Conservation (phyloP, 805 yeast genomes). For the Starmerella apis region DNA sequence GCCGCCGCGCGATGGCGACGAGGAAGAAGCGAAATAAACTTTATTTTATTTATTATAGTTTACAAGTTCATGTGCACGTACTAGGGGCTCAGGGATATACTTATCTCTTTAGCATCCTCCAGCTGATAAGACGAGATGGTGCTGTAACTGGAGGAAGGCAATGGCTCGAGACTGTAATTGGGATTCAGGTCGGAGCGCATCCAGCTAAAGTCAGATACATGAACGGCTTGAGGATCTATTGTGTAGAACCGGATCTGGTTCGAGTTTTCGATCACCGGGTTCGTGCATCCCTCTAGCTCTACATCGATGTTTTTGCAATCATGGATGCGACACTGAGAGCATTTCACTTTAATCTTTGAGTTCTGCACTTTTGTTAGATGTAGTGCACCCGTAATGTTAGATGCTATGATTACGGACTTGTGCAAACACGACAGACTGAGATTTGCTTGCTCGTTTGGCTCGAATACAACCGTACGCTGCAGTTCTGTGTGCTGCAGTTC, state of each 20-base stretch:
- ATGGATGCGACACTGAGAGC: slow-evolving; percentile 30
- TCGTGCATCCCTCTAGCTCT: slow-evolving; percentile 25
- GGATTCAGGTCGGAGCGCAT: slow-evolving; percentile 5
- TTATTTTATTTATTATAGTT: neutral
- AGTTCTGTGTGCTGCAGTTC: too few relatives aligned
- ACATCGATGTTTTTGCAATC: slow-evolving; percentile 20
- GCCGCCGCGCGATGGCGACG: slow-evolving; percentile 69
- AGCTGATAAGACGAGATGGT: neutral
- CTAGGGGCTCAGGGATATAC: neutral
- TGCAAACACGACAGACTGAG: slow-evolving; percentile 17
- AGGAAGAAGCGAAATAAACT: slow-evolving; percentile 32
- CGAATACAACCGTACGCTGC: neutral
- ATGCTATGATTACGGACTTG: slow-evolving; percentile 19
- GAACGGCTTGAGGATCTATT: slow-evolving; percentile 11
- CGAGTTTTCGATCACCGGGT: slow-evolving; percentile 28
- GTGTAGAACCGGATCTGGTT: slow-evolving; percentile 21
- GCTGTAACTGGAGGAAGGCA: neutral
- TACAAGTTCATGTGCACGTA: neutral
- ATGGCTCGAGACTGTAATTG: slow-evolving; percentile 4
- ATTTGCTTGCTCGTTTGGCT: slow-evolving; percentile 3
- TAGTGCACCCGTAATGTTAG: slow-evolving; percentile 23
- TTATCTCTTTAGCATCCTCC: slow-evolving; percentile 8
- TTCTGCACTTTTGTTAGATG: slow-evolving; percentile 18
- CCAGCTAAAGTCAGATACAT: slow-evolving; percentile 29
- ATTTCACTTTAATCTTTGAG: slow-evolving; percentile 19